Base-by-base conservation (phyloP, 192 early-diverging fungal species). In the Dispira simplex region DNA sequence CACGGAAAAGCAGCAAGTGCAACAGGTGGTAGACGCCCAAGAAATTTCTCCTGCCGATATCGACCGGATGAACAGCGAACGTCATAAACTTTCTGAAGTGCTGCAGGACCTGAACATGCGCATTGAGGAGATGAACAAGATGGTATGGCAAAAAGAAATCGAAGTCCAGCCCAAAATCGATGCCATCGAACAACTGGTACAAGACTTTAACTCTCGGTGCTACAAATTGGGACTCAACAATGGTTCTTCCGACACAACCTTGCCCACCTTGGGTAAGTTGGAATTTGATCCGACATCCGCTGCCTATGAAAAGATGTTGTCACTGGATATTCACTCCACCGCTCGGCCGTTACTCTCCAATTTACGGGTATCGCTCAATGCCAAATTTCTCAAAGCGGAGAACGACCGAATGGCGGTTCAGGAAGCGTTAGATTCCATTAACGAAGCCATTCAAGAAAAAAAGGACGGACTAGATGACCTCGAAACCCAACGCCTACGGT, bases 21-120 rank as follows among this genome's bases (percentile, higher is more conserved):
- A 83, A 63, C 49, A 65, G n/a, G 75, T 77, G 12, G 87, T 90
- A 11, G 87, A 90, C 58, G 69, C 71, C 56, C 89, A 90, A 69
- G 83, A 86, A 66, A 83, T 90, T 44, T 83, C 81, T 27, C 82
- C 86, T 45, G 82, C 83, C 32, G 89, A 90, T 71, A 82, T 89
- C 27, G 89, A 90, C 63, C 77, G 87, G 21, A 90, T 90, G 87
- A 85, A 78, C 54, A 77, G 81, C 28, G 89, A 90, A 70, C 74
- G 82, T 44, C 86, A 88, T 56, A 80, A 83, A 71, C 74, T 90
- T 10, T 55, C 71, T 20, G 73, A 78, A 47, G 73, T 72, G 8
- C 72, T 87, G 45, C 71, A 81, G 54, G 64, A 51, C 5, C 62
- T 81, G 14, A 75, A 80, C 45, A 67, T 52, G 11, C 82, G 85